Evolutionary conservation across 192 early-diverging fungal species (phyloP), one percentile per base, ranked within the genome.

Genomic region (Nowakowskiella sp.): DNA sequence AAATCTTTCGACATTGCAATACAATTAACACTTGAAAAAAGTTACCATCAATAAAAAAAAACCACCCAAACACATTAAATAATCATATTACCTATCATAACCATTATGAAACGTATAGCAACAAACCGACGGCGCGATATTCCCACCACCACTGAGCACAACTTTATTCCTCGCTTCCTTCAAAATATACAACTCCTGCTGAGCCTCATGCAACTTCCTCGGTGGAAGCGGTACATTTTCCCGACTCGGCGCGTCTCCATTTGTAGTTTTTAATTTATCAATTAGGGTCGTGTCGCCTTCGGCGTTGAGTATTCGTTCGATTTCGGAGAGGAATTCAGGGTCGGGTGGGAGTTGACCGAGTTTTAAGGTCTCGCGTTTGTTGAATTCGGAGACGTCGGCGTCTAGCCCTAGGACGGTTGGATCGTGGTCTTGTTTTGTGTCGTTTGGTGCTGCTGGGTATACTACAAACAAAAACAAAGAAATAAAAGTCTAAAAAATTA

Each of bases 71-170:
- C 3, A 1, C 4, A 13, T 19, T 4, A 57, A 24, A 21, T 22
- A 31, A 9, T 53, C n/a, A 32, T 1, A 27, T n/a, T 34, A 62
- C 59, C 64, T 71, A 70, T 85, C 80, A 63, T 86, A 72, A 10
- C 90, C 87, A 65, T 99, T 99, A 65, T 94, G 91, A 59, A 97
- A 87, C 25, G 92, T 99, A 65, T 90, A 96, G 57, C 84, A 89
- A 69, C 91, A 93, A 27, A 97, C 78, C 16, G 89, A 92, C 9
- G 92, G 90, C 23, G 91, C 67, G 7, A 84, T 77, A 1, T 70
- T 68, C 3, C 80, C 68, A n/a, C n/a, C n/a, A n/a, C n/a, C n/a
- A 4, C 75, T 70, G n/a, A 92, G 53, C 5, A 72, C 63, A 16
- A 89, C 73, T 32, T 86, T 81, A 39, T 90, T 87, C 52, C 81